Conservation (phyloP, 345 rosid genomes). For the Kandelia obovata region DNA sequence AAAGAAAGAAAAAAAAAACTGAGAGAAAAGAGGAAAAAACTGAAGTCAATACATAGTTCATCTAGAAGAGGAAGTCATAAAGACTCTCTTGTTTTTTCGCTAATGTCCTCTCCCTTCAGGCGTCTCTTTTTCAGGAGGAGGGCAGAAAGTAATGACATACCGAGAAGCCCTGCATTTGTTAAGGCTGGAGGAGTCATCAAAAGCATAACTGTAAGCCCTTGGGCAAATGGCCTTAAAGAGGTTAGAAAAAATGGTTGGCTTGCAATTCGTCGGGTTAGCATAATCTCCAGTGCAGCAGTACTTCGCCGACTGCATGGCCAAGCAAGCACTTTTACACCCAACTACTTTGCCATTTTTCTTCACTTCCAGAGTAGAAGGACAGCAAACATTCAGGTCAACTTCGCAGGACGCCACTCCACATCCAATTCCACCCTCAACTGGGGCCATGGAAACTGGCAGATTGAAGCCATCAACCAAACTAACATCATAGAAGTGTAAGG, state of each 20-base stretch:
- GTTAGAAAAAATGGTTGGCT: constrained; percentile 74
- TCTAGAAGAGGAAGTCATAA: too few relatives aligned
- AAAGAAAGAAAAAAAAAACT: too few relatives aligned
- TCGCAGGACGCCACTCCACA: constrained; percentile 88
- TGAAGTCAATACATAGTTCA: too few relatives aligned
- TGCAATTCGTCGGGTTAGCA: constrained; percentile 64
- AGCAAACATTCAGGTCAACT: constrained; percentile 70
- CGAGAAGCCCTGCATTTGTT: constrained; percentile 85
- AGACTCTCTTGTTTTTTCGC: too few relatives aligned
- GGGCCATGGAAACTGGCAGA: constrained; percentile 78
- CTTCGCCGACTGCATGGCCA: constrained; percentile 86
- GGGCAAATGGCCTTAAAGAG: constrained; percentile 93
- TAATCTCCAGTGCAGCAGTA: constrained; percentile 87
- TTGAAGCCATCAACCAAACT: constrained; percentile 92
- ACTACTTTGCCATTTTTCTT: constrained; percentile 57
- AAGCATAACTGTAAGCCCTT: constrained; percentile 88
- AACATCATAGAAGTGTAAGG: constrained; percentile 92
- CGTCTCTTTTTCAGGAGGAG: constrained; percentile 35
- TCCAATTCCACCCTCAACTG: constrained; percentile 82
- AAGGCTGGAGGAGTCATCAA: constrained; percentile 84
- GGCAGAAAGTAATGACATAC: constrained; percentile 89
- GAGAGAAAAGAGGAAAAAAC: too few relatives aligned
- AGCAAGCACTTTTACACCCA: constrained; percentile 91
- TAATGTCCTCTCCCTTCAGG: too few relatives aligned
- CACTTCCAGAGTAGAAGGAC: constrained; percentile 85